phyloP scores from a whole-genome alignment of 169 alveolate species.

The Plasmodium sp. region DNA sequence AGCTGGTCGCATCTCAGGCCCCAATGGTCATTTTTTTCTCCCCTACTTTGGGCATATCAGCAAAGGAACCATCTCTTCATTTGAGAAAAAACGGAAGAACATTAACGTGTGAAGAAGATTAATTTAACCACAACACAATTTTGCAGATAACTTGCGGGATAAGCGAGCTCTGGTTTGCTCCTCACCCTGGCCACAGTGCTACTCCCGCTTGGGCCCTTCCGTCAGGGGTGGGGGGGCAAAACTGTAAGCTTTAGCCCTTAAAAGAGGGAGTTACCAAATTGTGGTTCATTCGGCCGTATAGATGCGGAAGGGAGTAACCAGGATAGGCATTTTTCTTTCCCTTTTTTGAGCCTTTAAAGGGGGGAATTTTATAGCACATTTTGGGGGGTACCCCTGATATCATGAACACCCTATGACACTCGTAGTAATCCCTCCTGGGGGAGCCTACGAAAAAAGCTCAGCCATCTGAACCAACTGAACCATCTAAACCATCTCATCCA shows the following conservation, averaged over 20 bases:
- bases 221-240: not conserved
- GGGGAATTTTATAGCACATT: not conserved
- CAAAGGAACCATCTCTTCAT: too few relatives aligned
- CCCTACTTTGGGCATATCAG: too few relatives aligned
- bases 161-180: too few relatives aligned
- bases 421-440: not conserved
- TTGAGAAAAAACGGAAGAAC: too few relatives aligned
- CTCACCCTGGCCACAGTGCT: too few relatives aligned
- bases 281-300: not conserved
- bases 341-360: not conserved
- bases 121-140: too few relatives aligned
- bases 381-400: not conserved
- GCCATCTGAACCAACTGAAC: not conserved
- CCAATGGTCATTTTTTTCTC: too few relatives aligned
- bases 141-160: too few relatives aligned
- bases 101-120: too few relatives aligned
- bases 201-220: not conserved
- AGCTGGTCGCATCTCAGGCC: too few relatives aligned
- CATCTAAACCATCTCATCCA: too few relatives aligned
- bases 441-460: not conserved
- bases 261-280: not conserved
- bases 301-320: not conserved
- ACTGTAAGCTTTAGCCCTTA: not conserved
- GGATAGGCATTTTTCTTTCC: not conserved
- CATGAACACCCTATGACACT: not conserved